Conservation (phyloP, 2,329 filamentous ascomycete genomes). For the Ceratocystis papillata region DNA sequence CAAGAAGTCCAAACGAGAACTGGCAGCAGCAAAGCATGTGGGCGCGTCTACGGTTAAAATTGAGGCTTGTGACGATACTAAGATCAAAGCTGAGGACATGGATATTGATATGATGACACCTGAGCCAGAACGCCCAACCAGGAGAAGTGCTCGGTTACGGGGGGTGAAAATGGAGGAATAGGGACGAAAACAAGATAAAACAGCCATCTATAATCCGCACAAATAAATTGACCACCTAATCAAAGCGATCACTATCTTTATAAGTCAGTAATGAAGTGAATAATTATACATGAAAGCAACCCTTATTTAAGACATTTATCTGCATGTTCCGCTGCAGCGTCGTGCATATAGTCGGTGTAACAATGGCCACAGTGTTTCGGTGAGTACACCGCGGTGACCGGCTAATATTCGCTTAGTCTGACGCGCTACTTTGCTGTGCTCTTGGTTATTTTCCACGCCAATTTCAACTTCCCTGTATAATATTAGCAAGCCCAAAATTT, state of each 20-base stretch:
- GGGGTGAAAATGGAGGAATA: conserved; percentile 20
- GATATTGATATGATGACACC: conserved; percentile 21
- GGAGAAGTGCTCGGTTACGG: conserved; percentile 20
- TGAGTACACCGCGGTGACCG: background rate
- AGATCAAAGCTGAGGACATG: conserved; percentile 22
- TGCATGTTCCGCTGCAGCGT: too few relatives aligned
- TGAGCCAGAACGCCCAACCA: conserved; percentile 21
- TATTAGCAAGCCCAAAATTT: conserved; percentile 24
- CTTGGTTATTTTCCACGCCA: conserved; percentile 24
- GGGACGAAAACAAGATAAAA: background rate
- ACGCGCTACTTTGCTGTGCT: conserved; percentile 8
- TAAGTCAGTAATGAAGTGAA: too few relatives aligned
- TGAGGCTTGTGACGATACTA: conserved; percentile 13
- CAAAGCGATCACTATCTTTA: too few relatives aligned
- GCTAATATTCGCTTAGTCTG: conserved; percentile 9
- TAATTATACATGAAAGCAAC: too few relatives aligned
- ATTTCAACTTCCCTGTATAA: conserved; percentile 24
- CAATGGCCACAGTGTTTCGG: background rate
- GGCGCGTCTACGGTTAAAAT: conserved; percentile 13
- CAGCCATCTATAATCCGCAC: too few relatives aligned
- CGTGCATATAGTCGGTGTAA: background rate
- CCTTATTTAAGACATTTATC: background rate
- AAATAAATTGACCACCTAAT: too few relatives aligned
- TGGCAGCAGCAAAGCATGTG: conserved; percentile 7
- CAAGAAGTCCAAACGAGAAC: conserved; percentile 15